Evolutionary conservation across 805 yeast genomes (phyloP), one percentile per base, ranked within the genome.

Genomic region (Metschnikowia picachoensis): DNA sequence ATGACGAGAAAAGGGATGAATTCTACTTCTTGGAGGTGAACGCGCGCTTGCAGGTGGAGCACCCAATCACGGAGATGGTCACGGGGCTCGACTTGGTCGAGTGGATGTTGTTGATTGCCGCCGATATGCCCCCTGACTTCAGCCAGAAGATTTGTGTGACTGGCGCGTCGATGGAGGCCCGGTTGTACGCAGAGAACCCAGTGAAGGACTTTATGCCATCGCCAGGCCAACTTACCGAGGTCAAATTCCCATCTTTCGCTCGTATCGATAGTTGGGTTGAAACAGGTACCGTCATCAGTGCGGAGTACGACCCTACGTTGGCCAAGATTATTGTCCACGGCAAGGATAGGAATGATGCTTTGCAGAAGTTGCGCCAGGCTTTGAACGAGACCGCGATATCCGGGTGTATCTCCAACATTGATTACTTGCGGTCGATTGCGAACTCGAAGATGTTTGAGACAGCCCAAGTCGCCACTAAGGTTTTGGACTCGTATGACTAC

Each of bases 251-350:
- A 3, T 66, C 71, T 17, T 86, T 91, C 86, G 97, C 97, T 8
- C 82, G 99, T 69, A 80, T 92, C 52, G 99, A 92, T 62, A 85
- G 94, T 12, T 94, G 99, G 98, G 92, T 89, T 40, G 73, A 79
- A 46, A 85, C 85, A 53, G 99, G 99, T 53, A 85, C 97, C 11
- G 81, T 76, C 32, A 73, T 92, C 49, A 83, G 95, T 50, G 89
- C 97, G 20, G 97, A 94, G 66, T 92, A 89, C 65, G 99, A 91
- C 67, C 98, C 98, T 40, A 89, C 97, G 10, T 74, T 92, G 55
- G 98, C 98, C 37, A 92, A 92, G 70, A 91, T 94, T 57, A 92
- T 92, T 67, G 98, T 94, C 30, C 92, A 90, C 60, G 98, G 97
- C 37, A 80, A 76, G 47, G 91, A 88, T 64, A 82, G 99, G 66